These are phyloP conservation scores for Colletotrichum lupini DNA, from an alignment of 2,329 filamentous ascomycete genomes.

Conservation along the genomic window DNA sequence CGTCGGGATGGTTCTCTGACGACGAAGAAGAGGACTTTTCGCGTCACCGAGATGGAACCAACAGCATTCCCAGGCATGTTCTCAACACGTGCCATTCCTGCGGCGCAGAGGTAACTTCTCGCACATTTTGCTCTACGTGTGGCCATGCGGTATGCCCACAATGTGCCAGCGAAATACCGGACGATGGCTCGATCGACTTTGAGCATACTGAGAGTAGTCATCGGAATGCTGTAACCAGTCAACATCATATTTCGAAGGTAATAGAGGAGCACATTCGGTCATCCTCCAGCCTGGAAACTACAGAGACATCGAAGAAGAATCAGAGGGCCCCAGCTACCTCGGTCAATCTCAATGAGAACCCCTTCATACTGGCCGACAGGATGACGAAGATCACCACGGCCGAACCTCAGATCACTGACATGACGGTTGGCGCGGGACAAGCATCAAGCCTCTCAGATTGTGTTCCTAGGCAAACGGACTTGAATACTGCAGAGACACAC, in stretches of 20 bases:
- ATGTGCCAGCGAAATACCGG: constrained; percentile 52
- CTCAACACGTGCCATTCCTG: constrained; percentile 62
- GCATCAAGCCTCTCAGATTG: constrained; percentile 44
- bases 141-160: constrained; percentile 62
- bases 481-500: constrained; percentile 34
- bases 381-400: constrained; percentile 36
- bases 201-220: neutral
- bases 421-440: constrained; percentile 36
- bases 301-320: constrained; percentile 15
- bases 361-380: constrained; percentile 47
- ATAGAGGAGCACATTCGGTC: neutral
- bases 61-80: constrained; percentile 41
- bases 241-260: neutral
- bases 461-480: constrained; percentile 37
- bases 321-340: constrained; percentile 9
- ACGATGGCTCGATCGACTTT: constrained; percentile 25
- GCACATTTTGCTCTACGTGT: constrained; percentile 57
- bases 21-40: constrained; percentile 42
- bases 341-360: constrained; percentile 42
- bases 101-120: constrained; percentile 50
- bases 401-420: constrained; percentile 39
- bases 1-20: constrained; percentile 59
- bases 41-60: constrained; percentile 44
- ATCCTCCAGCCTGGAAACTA: neutral
- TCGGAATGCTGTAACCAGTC: neutral